Evolutionary conservation across 805 yeast genomes (phyloP).

Genomic region (Yamadazyma insecticola): DNA sequence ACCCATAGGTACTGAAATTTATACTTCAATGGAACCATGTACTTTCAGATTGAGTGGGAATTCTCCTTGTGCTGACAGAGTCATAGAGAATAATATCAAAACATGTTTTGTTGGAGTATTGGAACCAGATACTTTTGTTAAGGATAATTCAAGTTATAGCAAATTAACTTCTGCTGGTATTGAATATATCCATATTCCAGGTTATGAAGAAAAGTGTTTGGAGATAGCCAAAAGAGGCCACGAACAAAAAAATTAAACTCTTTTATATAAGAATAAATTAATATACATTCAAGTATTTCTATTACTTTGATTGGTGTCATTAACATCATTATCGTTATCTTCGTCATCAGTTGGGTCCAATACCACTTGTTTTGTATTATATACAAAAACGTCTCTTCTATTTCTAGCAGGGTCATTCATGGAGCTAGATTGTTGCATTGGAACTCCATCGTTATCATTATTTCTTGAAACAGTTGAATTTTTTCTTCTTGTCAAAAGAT

Average conservation of each 20-base stretch:
- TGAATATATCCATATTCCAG: conserved; percentile 76
- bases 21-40: conserved; percentile 98
- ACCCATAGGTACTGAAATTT: conserved; percentile 76
- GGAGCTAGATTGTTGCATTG: too few relatives aligned
- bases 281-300: neutral
- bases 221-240: conserved; percentile 75
- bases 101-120: conserved; percentile 87
- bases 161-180: conserved; percentile 55
- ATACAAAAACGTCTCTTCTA: conserved; percentile 34
- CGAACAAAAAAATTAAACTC: conserved; percentile 27
- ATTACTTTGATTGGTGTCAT: too few relatives aligned
- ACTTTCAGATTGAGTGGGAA: conserved; percentile 86
- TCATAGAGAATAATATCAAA: conserved; percentile 52
- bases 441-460: neutral
- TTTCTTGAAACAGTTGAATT: neutral
- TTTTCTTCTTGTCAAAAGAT: too few relatives aligned
- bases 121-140: conserved; percentile 89
- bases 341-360: conserved; percentile 22
- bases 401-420: conserved; percentile 11
- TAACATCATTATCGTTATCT: neutral
- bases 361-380: conserved; percentile 33
- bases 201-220: conserved; percentile 69
- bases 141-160: conserved; percentile 59
- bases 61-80: conserved; percentile 79
- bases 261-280: neutral